These are phyloP conservation scores for Gremmenia infestans DNA, from an alignment of 2,329 filamentous ascomycete genomes.

Conservation along the genomic window DNA sequence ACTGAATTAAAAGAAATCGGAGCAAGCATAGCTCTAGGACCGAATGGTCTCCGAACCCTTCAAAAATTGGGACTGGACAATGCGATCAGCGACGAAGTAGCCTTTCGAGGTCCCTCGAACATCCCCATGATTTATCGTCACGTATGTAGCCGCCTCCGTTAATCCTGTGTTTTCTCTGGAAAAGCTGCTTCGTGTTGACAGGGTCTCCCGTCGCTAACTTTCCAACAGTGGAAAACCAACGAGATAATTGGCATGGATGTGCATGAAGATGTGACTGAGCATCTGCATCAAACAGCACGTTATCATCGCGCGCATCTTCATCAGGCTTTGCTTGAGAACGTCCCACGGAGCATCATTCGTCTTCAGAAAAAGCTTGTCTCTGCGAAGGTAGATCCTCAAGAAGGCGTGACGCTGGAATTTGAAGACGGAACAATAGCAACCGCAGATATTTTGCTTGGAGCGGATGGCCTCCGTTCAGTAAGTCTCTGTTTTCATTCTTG, in stretches of 20 bases:
- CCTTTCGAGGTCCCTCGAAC: conserved; percentile 30
- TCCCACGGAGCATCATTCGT: conserved; percentile 30
- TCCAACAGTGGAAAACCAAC: conserved; percentile 34
- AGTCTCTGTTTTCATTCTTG: conserved; percentile 1
- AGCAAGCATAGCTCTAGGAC: conserved; percentile 35
- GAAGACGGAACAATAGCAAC: conserved; percentile 27
- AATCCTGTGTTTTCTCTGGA: too few species aligned
- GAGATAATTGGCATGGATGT: conserved; percentile 33
- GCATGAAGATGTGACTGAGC: conserved; percentile 29
- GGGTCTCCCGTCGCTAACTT: background rate
- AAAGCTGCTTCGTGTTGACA: too few species aligned
- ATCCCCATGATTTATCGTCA: conserved; percentile 35
- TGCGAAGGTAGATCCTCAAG: conserved; percentile 5
- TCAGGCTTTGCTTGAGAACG: conserved; percentile 29
- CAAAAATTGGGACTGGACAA: conserved; percentile 33
- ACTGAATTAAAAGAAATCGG: conserved; percentile 34
- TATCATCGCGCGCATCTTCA: conserved; percentile 35
- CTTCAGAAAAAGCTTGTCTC: conserved; percentile 28
- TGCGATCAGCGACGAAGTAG: conserved; percentile 31
- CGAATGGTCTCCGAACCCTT: conserved; percentile 35
- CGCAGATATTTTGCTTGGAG: conserved; percentile 32
- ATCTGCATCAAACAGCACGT: conserved; percentile 32
- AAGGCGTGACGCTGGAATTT: conserved; percentile 28
- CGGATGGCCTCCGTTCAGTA: conserved; percentile 36
- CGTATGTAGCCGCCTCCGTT: background rate